phyloP scores from a whole-genome alignment of 208 protist genomes.

The Naegleria gruberi region DNA sequence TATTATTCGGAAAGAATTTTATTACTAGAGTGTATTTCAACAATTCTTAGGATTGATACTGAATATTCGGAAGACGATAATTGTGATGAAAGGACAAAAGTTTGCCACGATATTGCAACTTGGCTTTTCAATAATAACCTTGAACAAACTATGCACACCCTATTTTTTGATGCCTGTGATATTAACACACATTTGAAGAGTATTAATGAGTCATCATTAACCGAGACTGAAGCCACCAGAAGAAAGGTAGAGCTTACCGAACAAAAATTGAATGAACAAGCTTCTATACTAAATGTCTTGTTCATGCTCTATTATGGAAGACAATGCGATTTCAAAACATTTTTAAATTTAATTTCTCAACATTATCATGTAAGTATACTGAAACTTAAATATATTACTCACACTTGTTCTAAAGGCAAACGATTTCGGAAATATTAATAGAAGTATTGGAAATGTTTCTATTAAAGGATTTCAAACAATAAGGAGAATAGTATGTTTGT shows the following conservation, averaged over 20 bases:
- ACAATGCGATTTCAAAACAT: not conserved
- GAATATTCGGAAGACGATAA: not conserved
- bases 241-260: not conserved
- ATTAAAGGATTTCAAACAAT: not conserved
- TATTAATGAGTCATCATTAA: not conserved
- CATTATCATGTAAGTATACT: not conserved
- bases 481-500: not conserved
- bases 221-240: not conserved
- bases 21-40: not conserved
- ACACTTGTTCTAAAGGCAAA: not conserved
- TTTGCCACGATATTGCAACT: not conserved
- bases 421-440: not conserved
- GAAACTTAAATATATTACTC: not conserved
- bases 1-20: not conserved
- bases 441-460: not conserved
- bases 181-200: not conserved
- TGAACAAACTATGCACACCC: not conserved
- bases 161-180: not conserved
- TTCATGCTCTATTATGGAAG: not conserved
- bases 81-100: not conserved
- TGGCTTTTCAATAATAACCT: not conserved
- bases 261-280: conserved; percentile 1
- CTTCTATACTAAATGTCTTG: not conserved
- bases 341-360: not conserved
- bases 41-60: not conserved